Conservation (phyloP, 2,329 filamentous ascomycete genomes). For the Colletotrichum sp. region DNA sequence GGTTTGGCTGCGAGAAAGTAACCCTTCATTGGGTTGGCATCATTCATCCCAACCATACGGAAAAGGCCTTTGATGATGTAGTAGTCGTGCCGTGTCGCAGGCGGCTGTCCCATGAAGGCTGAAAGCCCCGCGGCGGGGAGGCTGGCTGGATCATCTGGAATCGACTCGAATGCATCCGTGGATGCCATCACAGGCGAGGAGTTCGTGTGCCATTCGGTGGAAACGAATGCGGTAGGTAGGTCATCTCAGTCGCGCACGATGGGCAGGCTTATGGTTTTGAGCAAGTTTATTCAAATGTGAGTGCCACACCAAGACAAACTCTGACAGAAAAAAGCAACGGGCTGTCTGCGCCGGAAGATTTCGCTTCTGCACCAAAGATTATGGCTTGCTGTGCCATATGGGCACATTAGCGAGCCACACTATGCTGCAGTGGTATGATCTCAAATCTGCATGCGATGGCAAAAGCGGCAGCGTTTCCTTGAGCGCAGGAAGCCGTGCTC, state of each 20-base stretch:
- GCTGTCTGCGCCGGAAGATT: not conserved
- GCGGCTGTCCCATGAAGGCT: constrained; percentile 9
- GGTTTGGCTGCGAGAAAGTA: constrained; percentile 23
- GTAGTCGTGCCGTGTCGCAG: constrained; percentile 10
- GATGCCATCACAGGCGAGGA: not conserved
- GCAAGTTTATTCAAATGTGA: not conserved
- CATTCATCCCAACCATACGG: constrained; percentile 13
- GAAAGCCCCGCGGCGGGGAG: constrained; percentile 5
- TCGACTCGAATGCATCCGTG: not conserved
- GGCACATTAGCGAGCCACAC: not conserved
- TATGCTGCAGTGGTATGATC: not conserved
- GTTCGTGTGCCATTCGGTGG: not conserved
- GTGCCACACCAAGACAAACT: not conserved
- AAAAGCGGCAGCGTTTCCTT: not conserved
- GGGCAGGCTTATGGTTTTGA: not conserved
- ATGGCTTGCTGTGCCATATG: not conserved
- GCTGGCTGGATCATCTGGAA: not conserved
- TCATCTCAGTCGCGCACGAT: not conserved
- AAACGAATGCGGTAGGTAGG: not conserved
- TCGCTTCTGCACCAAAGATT: not conserved
- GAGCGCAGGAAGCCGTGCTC: not conserved
- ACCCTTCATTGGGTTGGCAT: constrained; percentile 23
- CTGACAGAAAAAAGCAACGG: not conserved
- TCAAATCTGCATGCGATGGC: not conserved
- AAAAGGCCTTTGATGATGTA: constrained; percentile 8